Percentiles rank a stretch among this genome's conserved stretches.
These are phyloP conservation scores for Dactylellina sp. DNA, from an alignment of 2,329 filamentous ascomycete genomes.

Conservation along the genomic window DNA sequence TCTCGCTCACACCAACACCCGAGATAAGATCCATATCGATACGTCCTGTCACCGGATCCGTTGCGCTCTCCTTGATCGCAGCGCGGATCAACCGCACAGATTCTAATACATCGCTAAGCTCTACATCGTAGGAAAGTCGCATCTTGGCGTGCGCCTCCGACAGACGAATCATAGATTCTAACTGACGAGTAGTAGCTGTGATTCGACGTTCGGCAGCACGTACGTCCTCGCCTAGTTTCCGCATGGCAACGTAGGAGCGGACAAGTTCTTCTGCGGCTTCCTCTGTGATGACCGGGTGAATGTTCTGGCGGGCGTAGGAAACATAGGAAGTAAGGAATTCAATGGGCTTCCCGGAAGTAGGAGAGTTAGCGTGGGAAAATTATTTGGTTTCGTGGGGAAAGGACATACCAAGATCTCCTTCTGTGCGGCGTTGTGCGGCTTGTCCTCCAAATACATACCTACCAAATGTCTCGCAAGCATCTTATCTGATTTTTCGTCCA, in stretches of 20 bases:
- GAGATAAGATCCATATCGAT: constrained; percentile 92
- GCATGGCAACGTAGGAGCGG: constrained; percentile 91
- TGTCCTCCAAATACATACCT: constrained; percentile 96
- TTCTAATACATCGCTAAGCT: constrained; percentile 84
- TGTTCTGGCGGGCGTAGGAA: constrained; percentile 88
- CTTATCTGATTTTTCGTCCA: constrained; percentile 89
- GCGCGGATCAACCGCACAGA: constrained; percentile 92
- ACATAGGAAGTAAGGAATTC: constrained; percentile 98
- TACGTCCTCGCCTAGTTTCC: constrained; percentile 87
- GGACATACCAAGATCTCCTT: constrained; percentile 81
- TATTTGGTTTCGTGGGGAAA: background rate
- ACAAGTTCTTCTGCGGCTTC: constrained; percentile 86
- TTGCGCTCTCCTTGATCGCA: constrained; percentile 96
- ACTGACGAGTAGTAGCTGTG: constrained; percentile 93
- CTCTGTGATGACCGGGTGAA: constrained; percentile 83
- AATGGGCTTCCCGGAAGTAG: constrained; percentile 73
- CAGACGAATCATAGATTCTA: constrained; percentile 98
- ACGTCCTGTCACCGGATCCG: constrained; percentile 85
- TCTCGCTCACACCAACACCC: constrained; percentile 92
- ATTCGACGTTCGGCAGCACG: constrained; percentile 93
- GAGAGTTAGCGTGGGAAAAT: constrained; percentile 2
- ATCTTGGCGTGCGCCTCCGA: constrained; percentile 98
- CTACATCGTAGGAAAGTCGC: constrained; percentile 82
- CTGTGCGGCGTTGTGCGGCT: constrained; percentile 80
- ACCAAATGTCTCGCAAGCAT: constrained; percentile 91